Base-by-base conservation (phyloP, 2,329 filamentous ascomycete genomes). In the Metarhizium album region DNA sequence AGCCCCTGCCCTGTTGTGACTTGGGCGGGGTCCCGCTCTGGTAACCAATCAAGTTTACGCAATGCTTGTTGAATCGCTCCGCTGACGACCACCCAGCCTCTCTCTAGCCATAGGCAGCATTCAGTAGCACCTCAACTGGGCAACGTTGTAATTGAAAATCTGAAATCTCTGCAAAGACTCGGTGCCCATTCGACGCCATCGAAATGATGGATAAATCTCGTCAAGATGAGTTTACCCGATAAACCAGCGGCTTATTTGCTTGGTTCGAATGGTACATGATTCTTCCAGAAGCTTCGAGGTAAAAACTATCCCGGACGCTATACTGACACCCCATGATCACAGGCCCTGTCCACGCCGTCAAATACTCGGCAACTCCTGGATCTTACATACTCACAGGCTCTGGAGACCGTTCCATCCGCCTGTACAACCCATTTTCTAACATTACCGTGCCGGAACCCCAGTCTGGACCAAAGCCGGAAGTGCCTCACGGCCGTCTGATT, bases 341-440 rank as follows among this genome's bases (percentile, higher is more conserved):
- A 87, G 84, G 82, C 53, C 83, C 86, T 35, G 75, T 89, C 47
- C 86, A 89, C 64, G 80, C 85, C 46, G 73, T 89, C 49, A 74
- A 80, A 48, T 89, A 89, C 69, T 89, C 85, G 49, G 79, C 83
- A 54, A 81, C 79, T 13, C 80, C 84, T 16, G 84, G 84, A 40
- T 84, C 83, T 3, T 89, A 89, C 62, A 79, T 96, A 64, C 79
- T 97, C 53, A 90, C 89, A 35, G 90, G 91, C 61, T 89, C 85
- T 33, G 80, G 87, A 48, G 91, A 96, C 74, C 87, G 90, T 55
- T 78, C 81, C 16, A 83, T 96, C 64, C 84, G 90, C 51, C 83
- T 96, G 40, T 94, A 90, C 73, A 95, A 95, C 67, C 85, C 86
- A 1, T 72, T 73, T 48, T 76, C 79, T 49, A 73, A 70, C 53